phyloP scores from a whole-genome alignment of 2,329 filamentous ascomycete species.

The Claviceps sp. region DNA sequence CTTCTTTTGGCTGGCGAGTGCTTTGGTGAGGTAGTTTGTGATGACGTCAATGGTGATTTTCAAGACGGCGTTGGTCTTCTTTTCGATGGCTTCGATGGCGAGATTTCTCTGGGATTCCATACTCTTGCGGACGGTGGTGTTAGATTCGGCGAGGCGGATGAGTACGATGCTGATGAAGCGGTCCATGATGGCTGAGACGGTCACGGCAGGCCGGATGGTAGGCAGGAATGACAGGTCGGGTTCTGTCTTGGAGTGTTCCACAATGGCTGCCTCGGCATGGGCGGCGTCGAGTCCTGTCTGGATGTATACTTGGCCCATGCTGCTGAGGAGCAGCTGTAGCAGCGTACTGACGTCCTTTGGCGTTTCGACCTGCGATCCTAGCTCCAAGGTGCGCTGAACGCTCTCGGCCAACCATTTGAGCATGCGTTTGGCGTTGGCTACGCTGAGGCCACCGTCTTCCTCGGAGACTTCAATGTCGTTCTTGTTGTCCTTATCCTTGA shows the following conservation, averaged over 20 bases:
- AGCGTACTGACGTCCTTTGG: constrained; percentile 86
- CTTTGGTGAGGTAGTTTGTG: constrained; percentile 60
- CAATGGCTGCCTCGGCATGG: constrained; percentile 56
- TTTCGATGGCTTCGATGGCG: constrained; percentile 67
- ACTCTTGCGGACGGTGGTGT: constrained; percentile 77
- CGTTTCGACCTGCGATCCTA: constrained; percentile 78
- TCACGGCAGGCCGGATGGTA: constrained; percentile 67
- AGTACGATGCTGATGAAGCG: constrained; percentile 84
- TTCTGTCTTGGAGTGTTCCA: constrained; percentile 69
- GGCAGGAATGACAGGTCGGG: constrained; percentile 79
- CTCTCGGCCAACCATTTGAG: constrained; percentile 94
- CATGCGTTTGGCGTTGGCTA: constrained; percentile 93
- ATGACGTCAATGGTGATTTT: constrained; percentile 51
- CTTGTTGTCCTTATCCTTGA: constrained; percentile 63
- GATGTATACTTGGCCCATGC: constrained; percentile 74
- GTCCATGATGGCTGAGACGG: constrained; percentile 84
- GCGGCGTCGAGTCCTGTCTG: constrained; percentile 57
- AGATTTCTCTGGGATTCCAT: constrained; percentile 72
- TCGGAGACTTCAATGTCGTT: constrained; percentile 85
- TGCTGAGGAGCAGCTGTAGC: constrained; percentile 67
- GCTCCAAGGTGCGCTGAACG: constrained; percentile 77
- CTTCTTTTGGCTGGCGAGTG: constrained; percentile 68
- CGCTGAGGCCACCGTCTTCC: constrained; percentile 70
- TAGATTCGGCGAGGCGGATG: constrained; percentile 75
- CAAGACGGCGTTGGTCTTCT: constrained; percentile 56